Base-by-base conservation (phyloP, 371 early-diverging fungal genomes). In the Mortierella sp. region DNA sequence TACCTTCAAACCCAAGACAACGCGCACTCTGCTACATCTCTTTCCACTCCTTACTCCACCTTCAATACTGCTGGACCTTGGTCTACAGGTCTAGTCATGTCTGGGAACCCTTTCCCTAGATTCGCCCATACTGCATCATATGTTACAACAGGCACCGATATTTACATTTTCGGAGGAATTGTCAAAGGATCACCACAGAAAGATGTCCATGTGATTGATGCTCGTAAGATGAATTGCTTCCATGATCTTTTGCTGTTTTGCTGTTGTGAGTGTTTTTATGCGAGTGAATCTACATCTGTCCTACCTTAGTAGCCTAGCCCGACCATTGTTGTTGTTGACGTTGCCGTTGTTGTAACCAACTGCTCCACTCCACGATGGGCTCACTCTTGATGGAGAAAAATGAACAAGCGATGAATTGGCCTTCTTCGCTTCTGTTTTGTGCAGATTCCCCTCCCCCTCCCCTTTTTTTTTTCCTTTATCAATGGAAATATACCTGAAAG, bases 131-230 rank as follows among this genome's bases (percentile, higher is more conserved):
- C 89, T 31, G 85, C 90, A 2, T 78, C 86, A 26, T 83, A 73
- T 32, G 66, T 85, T 23, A 73, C 87, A 7, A 78, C 89, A 1
- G 90, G 89, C 4, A 76, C 77, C 2, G 78, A 86, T 29, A 80
- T 92, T 12, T 83, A 87, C 31, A 57, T 91, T 56, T 88, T 81
- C 83, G 92, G 92, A 58, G 92, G 92, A 40, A 68, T 86, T 47
- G 86, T 86, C 63, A 82, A 79, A 51, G 82, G 87, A 2, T 83
- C 83, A 1, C 82, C 78, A 1, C 86, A 86, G 64, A 87, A 85
- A 64, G 91, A 92, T 29, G 55, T 91, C 5, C 86, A 88, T 72
- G 82, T 84, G 35, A 86, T 92, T 74, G 91, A 92, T 66, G 70
- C 89, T 60, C 85, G 92, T 91, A 89, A 74, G 85, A 26, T 53